Base-by-base conservation (phyloP, 768 basidiomycete species). In the Lentinula guzmanii region DNA sequence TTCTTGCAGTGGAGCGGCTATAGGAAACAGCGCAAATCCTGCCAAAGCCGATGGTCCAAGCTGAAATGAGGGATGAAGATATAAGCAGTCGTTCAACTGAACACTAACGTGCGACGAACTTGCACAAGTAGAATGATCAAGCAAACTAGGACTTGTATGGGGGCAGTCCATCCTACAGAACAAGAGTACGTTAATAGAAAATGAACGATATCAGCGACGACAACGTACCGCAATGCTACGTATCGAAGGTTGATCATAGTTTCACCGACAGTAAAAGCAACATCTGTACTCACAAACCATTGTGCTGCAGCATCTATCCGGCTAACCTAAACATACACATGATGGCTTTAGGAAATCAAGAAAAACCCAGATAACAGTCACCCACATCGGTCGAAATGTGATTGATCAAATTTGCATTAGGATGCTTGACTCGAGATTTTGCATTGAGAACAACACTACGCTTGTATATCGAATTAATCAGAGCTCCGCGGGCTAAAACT, bases 391-490 rank as follows among this genome's bases (percentile, higher is more conserved):
- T 86, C 9, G 81, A 82, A 53, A 86, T 80, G 65, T 85, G 84
- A 65, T 84, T 86, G 28, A 86, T 77, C 18, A 87, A 74, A 61
- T 77, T 79, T 33, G 81, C 76, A 66, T 90, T 91, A 2, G 85
- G 79, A 52, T 88, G 77, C 34, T 77, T 76, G 13, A 83, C 81
- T 53, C 90, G 78, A 9, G 87, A 81, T 70, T 85, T 87, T 5
- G 85, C 85, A 1, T 86, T 85, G 33, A 93, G 75, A 37, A 75
- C 74, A 39, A 91, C 79, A 4, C 84, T 83, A 53, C 89, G 84
- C 64, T 86, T 83, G 73, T 90, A 93, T 21, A 91, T 81, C 0
- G 84, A 83, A 45, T 81, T 80, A 54, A 89, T 90, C 31, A 93
- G 76, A 10, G 88, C 83, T 0, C 82, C 82, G 61, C 90, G 79